Percentiles rank a stretch among this genome's conserved stretches.
These are phyloP conservation scores for Scleromitrula shiraiana DNA, from an alignment of 2,329 filamentous ascomycete genomes.

Conservation along the genomic window DNA sequence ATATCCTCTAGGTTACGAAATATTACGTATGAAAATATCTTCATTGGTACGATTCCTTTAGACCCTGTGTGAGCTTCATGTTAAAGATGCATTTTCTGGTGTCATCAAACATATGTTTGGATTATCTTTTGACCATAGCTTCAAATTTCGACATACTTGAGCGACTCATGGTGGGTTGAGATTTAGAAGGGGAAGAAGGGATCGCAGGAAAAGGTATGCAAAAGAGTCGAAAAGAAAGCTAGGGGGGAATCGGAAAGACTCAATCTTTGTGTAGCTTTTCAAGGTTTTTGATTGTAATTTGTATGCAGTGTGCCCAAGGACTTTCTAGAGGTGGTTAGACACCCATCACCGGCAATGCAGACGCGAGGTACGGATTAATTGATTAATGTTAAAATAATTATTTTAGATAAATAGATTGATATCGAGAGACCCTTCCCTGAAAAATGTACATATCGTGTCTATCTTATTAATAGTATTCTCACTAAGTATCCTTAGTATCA, in stretches of 20 bases:
- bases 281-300: too few species aligned
- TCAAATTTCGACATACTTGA: background rate
- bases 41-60: background rate
- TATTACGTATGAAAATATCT: constrained; percentile 10
- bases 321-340: constrained; percentile 2
- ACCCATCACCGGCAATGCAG: constrained; percentile 12
- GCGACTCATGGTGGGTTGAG: background rate
- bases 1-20: constrained; percentile 1
- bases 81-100: constrained; percentile 1
- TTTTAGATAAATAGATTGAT: background rate
- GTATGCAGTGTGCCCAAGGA: constrained; percentile 1
- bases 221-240: background rate
- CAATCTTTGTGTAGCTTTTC: too few species aligned
- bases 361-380: constrained; percentile 19
- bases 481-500: too few species aligned
- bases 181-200: background rate
- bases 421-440: too few species aligned
- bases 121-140: background rate
- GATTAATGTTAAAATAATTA: constrained; percentile 12
- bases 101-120: background rate
- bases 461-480: too few species aligned
- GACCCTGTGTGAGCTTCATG: constrained; percentile 1
- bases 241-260: too few species aligned
- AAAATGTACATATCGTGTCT: too few species aligned
- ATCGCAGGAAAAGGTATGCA: background rate